Evolutionary conservation across 768 basidiomycete genomes (phyloP), one percentile per base, ranked within the genome.

Genomic region (Arthromyces matolae): DNA sequence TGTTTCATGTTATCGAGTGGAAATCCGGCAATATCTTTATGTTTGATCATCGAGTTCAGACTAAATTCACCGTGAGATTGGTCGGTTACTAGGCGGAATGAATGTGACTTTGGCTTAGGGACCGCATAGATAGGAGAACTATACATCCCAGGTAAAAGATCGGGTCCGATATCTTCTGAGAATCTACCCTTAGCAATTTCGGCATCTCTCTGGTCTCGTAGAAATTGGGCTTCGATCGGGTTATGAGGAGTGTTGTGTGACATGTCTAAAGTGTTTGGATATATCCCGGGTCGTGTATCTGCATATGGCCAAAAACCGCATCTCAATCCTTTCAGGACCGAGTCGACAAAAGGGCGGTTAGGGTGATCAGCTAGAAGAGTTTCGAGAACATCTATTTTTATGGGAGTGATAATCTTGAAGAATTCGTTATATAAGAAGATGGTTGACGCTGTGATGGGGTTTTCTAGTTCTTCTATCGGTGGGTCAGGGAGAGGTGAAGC

Each of bases 301-400:
- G 34, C 45, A 28, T 23, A 47, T 19, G 45, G 45, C 45, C 45
- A 47, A 18, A 47, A 47, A 27, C 45, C 45, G n/a, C 39, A 35
- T 6, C 45, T 8, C 18, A 47, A 19, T n/a, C 45, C 45, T 19
- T 19, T 47, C 8, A 39, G 20, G 3, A 47, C 36, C n/a, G 35
- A 47, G n/a, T 40, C 13, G 3, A 47, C 45, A 38, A 47, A 47
- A 22, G 45, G 35, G n/a, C 37, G 4, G 45, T 47, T 47, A 9
- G 45, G 45, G 19, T 47, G 35, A 13, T 42, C 41, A 25, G 16
- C 5, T 27, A 42, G 16, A 16, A 31, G 29, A 8, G 8, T 14
- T 14, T 35, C 34, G 18, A 35, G 18, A 14, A 31, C 29, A 31
- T 31, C 29, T 8, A 31, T 14, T 8, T 14, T 8, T 7, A 31